Evolutionary conservation across 108 stramenopile genomes (phyloP).

Genomic region (Thalassiosira profunda): DNA sequence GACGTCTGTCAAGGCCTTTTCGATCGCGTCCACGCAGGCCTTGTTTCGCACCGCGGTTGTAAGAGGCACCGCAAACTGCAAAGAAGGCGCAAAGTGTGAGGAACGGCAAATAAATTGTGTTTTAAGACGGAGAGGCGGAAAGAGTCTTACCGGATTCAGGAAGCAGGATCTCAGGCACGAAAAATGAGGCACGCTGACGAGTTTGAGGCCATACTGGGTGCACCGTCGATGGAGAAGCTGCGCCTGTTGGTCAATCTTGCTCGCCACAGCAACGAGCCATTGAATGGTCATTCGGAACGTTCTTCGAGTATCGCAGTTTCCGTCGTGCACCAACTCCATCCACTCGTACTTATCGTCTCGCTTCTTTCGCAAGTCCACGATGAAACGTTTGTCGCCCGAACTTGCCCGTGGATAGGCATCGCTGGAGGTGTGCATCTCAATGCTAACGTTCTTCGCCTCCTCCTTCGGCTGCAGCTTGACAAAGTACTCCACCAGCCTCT

Average conservation of each 20-base stretch:
- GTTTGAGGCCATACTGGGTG: constrained; percentile 76
- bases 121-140: too few relatives aligned
- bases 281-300: constrained; percentile 87
- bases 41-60: constrained; percentile 53
- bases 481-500: constrained; percentile 73
- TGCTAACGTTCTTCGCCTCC: constrained; percentile 39
- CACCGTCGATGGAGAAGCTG: constrained; percentile 81
- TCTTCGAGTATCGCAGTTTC: constrained; percentile 72
- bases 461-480: constrained; percentile 65
- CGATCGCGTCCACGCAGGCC: constrained; percentile 48
- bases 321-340: constrained; percentile 77
- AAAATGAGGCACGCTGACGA: constrained; percentile 67
- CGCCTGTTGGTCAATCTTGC: constrained; percentile 86
- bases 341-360: constrained; percentile 86
- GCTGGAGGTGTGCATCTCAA: constrained; percentile 42
- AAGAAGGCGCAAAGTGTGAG: too few relatives aligned
- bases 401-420: constrained; percentile 38
- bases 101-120: too few relatives aligned
- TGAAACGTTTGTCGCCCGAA: constrained; percentile 60
- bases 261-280: constrained; percentile 89
- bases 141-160: constrained; percentile 75
- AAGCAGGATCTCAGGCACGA: constrained; percentile 65
- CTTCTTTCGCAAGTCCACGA: constrained; percentile 60
- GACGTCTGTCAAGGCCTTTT: constrained; percentile 39
- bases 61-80: constrained; percentile 69